Percentiles rank a stretch among this genome's conserved stretches.
phyloP scores from a whole-genome alignment of 2,329 filamentous ascomycete genomes.

The Neofusicoccum ribis region DNA sequence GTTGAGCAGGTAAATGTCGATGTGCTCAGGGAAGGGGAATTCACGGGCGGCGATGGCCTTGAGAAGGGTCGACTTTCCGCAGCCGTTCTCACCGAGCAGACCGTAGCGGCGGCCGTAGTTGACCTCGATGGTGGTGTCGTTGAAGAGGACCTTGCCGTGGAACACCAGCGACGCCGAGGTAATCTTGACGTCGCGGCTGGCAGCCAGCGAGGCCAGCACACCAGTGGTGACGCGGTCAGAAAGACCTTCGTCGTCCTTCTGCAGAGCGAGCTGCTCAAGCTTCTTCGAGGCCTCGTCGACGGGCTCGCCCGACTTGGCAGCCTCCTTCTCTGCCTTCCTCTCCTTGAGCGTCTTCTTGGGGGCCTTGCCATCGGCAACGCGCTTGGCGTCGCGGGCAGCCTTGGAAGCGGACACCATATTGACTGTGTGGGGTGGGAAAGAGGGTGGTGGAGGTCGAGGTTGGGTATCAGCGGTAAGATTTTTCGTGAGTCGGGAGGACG shows the following conservation, averaged over 20 bases:
- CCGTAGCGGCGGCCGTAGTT: conserved; percentile 92
- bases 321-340: conserved; percentile 69
- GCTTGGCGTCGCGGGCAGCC: conserved; percentile 67
- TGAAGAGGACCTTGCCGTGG: conserved; percentile 95
- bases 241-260: conserved; percentile 94
- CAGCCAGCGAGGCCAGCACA: conserved; percentile 80
- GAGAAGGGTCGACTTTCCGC: conserved; percentile 96
- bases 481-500: conserved; percentile 20
- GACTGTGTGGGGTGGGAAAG: conserved; percentile 23
- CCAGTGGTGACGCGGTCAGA: conserved; percentile 98
- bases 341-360: conserved; percentile 75
- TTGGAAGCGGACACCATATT: conserved; percentile 69
- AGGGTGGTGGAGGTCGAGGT: conserved; percentile 1
- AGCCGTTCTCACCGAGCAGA: conserved; percentile 96
- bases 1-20: conserved; percentile 98
- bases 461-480: conserved; percentile 19
- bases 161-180: conserved; percentile 91
- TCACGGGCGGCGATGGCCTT: conserved; percentile 93
- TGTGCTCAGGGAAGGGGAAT: conserved; percentile 90
- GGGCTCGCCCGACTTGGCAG: conserved; percentile 64
- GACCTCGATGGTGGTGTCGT: conserved; percentile 89
- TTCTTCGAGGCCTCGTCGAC: conserved; percentile 60
- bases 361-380: conserved; percentile 66
- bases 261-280: conserved; percentile 83
- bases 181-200: conserved; percentile 96